Conservation (phyloP, 805 yeast genomes). For the Candida corydali region DNA sequence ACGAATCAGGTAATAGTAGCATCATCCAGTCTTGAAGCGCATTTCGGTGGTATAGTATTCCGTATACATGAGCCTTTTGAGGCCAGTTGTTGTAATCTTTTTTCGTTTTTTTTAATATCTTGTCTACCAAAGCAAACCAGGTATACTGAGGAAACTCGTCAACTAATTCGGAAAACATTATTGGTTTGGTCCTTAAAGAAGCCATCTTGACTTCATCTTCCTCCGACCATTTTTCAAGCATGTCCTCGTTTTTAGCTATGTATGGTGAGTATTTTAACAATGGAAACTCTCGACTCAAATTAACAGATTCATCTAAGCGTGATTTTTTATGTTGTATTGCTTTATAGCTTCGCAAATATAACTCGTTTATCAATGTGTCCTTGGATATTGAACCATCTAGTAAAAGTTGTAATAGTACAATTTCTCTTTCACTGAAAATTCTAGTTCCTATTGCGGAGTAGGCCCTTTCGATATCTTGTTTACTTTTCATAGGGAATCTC, state of each 20-base stretch:
- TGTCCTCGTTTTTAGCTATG: neutral
- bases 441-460: neutral
- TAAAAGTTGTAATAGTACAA: neutral
- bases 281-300: conserved; percentile 4
- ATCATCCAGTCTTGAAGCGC: neutral
- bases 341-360: neutral
- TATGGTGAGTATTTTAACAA: neutral
- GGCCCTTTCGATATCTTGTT: conserved; percentile 1
- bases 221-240: neutral
- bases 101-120: neutral
- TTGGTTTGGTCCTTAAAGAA: neutral
- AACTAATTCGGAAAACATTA: conserved; percentile 1
- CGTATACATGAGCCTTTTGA: neutral
- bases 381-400: neutral
- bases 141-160: neutral
- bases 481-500: conserved; percentile 1
- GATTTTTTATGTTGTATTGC: neutral
- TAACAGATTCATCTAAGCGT: neutral
- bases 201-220: neutral
- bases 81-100: conserved; percentile 1
- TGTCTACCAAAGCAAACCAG: neutral
- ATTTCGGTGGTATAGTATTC: conserved; percentile 1
- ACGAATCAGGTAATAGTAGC: too few species aligned
- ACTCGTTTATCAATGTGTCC: neutral
- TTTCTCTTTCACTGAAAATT: neutral